Evolutionary conservation across 148 eudicot genomes (phyloP).

Genomic region (Cornus controversa): DNA sequence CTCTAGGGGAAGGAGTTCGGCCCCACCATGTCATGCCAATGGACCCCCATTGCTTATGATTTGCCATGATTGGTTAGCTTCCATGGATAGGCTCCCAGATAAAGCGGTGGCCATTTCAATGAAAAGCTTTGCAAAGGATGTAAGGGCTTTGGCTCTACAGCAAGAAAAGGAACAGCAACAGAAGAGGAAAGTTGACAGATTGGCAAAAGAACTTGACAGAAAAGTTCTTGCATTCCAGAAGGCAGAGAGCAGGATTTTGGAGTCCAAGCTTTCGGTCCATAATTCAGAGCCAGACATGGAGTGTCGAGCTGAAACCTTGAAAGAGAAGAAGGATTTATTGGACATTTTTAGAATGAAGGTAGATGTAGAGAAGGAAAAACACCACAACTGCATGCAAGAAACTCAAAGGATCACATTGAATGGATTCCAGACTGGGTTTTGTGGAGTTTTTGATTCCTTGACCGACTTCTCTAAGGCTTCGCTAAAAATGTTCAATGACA

Average conservation of each 20-base stretch:
- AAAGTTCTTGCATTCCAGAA: conserved; percentile 66
- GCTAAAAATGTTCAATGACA: conserved; percentile 64
- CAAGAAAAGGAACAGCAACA: conserved; percentile 85
- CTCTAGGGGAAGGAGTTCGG: conserved; percentile 43
- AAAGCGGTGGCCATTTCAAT: conserved; percentile 65
- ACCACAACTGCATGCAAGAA: conserved; percentile 67
- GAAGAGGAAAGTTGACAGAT: conserved; percentile 75
- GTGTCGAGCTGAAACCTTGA: conserved; percentile 38
- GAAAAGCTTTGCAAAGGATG: conserved; percentile 71
- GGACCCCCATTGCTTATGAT: conserved; percentile 77
- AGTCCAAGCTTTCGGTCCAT: conserved; percentile 52
- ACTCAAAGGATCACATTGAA: conserved; percentile 73
- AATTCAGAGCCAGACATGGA: conserved; percentile 43
- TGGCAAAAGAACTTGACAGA: conserved; percentile 77
- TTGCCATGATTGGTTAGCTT: conserved; percentile 69
- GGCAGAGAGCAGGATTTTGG: conserved; percentile 51
- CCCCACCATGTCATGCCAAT: conserved; percentile 36
- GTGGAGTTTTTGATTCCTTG: conserved; percentile 65
- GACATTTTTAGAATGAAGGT: conserved; percentile 56
- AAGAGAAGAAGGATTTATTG: conserved; percentile 64
- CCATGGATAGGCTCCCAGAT: conserved; percentile 69
- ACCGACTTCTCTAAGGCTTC: conserved; percentile 72
- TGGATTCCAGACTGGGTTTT: conserved; percentile 86
- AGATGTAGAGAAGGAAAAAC: conserved; percentile 83
- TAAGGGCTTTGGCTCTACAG: conserved; percentile 71